Percentiles rank a stretch among this genome's conserved stretches.
Conservation (phyloP, 148 eudicot genomes). For the Simmondsia chinensis region DNA sequence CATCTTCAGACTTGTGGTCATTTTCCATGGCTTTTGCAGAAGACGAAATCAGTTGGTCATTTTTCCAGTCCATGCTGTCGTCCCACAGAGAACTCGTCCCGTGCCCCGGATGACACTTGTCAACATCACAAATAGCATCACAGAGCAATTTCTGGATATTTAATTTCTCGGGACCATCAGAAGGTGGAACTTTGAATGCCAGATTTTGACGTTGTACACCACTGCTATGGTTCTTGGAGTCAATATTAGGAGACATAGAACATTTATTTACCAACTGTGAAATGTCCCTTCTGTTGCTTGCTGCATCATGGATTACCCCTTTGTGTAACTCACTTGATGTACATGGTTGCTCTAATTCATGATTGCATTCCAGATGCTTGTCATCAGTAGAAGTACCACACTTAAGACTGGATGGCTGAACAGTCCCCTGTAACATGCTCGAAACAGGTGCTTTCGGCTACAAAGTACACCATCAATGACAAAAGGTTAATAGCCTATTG, state of each 20-base stretch:
- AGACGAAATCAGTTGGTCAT: constrained; percentile 5
- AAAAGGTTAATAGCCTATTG: no score
- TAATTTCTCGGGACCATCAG: no score
- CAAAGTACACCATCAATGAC: constrained; percentile 1
- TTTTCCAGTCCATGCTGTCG: constrained; percentile 13
- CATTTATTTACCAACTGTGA: constrained; percentile 16
- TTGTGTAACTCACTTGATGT: constrained; percentile 3
- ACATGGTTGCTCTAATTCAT: constrained; percentile 21
- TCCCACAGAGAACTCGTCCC: constrained; percentile 1
- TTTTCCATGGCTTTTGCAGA: constrained; percentile 12
- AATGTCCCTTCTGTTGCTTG: constrained; percentile 6
- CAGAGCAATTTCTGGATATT: no score
- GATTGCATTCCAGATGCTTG: no score
- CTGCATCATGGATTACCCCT: constrained; percentile 3
- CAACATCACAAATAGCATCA: constrained; percentile 13
- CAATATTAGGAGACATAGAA: constrained; percentile 16
- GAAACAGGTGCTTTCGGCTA: constrained; percentile 27
- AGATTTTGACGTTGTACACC: constrained; percentile 2
- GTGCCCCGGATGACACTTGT: constrained; percentile 6
- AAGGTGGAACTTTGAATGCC: no score
- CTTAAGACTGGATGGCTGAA: constrained; percentile 15
- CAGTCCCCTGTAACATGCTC: constrained; percentile 14
- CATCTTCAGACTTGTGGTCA: neutral
- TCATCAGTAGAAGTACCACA: no score
- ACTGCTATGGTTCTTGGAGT: constrained; percentile 4